Evolutionary conservation across 2,329 filamentous ascomycete genomes (phyloP).

Genomic region (Monilinia polystroma): DNA sequence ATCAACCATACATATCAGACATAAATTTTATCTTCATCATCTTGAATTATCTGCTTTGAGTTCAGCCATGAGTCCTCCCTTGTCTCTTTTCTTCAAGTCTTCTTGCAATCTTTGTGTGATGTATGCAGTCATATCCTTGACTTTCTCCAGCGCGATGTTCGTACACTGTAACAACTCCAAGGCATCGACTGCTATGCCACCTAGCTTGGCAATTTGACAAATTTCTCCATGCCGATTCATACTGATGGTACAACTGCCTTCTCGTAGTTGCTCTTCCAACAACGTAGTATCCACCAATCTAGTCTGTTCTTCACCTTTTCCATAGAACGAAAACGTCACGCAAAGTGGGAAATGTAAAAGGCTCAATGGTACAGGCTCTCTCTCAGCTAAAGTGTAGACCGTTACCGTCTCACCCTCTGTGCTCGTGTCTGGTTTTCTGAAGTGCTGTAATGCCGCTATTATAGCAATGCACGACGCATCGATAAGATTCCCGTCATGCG

Average conservation of each 20-base stretch:
- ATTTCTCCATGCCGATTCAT: conserved; percentile 40
- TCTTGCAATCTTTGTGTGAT: conserved; percentile 72
- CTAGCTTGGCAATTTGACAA: conserved; percentile 71
- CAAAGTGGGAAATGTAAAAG: conserved; percentile 92
- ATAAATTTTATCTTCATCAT: conserved; percentile 48
- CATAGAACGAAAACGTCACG: conserved; percentile 82
- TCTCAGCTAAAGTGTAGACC: conserved; percentile 78
- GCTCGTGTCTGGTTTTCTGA: conserved; percentile 83
- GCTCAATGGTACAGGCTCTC: conserved; percentile 85
- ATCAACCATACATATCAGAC: conserved; percentile 27
- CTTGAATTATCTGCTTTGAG: conserved; percentile 73
- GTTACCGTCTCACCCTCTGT: conserved; percentile 83
- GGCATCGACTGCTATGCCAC: conserved; percentile 79
- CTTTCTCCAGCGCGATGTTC: conserved; percentile 71
- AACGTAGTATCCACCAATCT: conserved; percentile 70
- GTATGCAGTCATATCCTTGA: conserved; percentile 73
- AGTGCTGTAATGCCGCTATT: conserved; percentile 86
- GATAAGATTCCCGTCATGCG: conserved; percentile 86
- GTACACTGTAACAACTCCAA: conserved; percentile 74
- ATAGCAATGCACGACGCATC: conserved; percentile 85
- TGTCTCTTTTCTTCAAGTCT: conserved; percentile 75
- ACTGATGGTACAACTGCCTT: conserved; percentile 75
- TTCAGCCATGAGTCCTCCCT: conserved; percentile 76
- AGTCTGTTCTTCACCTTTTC: conserved; percentile 61
- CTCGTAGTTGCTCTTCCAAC: conserved; percentile 73